Conservation (phyloP, 192 early-diverging fungal genomes). For the Chytriomyces sp. region DNA sequence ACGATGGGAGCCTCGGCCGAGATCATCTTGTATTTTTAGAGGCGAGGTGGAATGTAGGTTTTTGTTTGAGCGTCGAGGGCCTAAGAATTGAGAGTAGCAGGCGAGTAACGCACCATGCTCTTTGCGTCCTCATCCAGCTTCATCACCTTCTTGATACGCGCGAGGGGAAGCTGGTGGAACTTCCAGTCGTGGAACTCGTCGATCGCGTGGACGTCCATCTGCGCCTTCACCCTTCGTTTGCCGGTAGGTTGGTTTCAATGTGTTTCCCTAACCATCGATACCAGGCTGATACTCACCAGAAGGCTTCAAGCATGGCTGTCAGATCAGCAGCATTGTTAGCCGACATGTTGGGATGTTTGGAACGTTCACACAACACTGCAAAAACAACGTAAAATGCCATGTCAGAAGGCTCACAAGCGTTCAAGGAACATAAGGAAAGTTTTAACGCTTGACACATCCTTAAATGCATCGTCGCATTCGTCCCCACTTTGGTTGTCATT, state of each 20-base stretch:
- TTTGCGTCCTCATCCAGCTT: slow-evolving; percentile 96
- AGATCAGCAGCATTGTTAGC: background rate
- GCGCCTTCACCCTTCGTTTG: slow-evolving; percentile 9
- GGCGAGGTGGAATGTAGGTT: too few relatives aligned
- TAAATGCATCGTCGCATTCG: slow-evolving; percentile 5
- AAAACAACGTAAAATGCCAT: too few relatives aligned
- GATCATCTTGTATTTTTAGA: slow-evolving; percentile 55
- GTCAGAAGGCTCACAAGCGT: too few relatives aligned
- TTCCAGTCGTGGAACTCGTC: slow-evolving; percentile 83
- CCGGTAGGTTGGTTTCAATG: too few relatives aligned
- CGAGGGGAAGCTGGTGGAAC: slow-evolving; percentile 85
- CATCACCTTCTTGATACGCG: slow-evolving; percentile 98
- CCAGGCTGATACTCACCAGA: background rate
- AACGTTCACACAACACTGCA: background rate
- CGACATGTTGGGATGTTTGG: background rate
- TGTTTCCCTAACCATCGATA: too few relatives aligned
- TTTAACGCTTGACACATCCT: background rate
- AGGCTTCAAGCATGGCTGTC: background rate
- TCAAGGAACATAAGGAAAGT: slow-evolving; percentile 9
- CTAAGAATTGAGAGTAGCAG: background rate
- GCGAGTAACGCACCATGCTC: slow-evolving; percentile 49
- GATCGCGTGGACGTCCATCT: slow-evolving; percentile 37
- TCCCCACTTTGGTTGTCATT: background rate
- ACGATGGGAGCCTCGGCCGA: slow-evolving; percentile 84
- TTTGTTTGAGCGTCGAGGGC: too few relatives aligned